Percentiles rank a stretch among this genome's conserved stretches.
phyloP scores from a whole-genome alignment of 345 rosid species.

The Murraya paniculata region DNA sequence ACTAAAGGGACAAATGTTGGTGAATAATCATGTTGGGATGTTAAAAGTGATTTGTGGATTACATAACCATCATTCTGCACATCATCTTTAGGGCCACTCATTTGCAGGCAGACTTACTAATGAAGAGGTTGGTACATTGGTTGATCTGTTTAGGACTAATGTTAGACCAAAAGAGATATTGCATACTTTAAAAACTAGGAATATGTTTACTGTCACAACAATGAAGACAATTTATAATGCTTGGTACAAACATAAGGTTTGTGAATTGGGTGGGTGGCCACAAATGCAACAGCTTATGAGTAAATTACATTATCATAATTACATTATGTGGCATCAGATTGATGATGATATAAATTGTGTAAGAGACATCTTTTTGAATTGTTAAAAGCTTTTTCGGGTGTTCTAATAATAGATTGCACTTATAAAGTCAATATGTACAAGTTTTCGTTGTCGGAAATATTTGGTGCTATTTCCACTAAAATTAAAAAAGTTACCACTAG shows the following conservation, averaged over 20 bases:
- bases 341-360: background rate
- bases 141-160: constrained; percentile 7
- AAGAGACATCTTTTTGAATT: background rate
- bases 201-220: constrained; percentile 6
- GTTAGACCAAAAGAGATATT: constrained; percentile 12
- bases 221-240: constrained; percentile 18
- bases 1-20: too few relatives aligned
- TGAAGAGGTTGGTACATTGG: constrained; percentile 6
- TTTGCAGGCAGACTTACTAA: constrained; percentile 12
- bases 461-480: constrained; percentile 3
- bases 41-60: too few relatives aligned
- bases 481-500: too few relatives aligned
- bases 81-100: too few relatives aligned
- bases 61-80: too few relatives aligned
- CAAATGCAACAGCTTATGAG: constrained; percentile 14
- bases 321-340: constrained; percentile 11
- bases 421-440: constrained; percentile 2
- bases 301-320: constrained; percentile 6
- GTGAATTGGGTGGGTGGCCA: background rate
- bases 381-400: constrained; percentile 1
- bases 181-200: background rate
- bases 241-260: constrained; percentile 8
- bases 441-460: constrained; percentile 3
- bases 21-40: too few relatives aligned
- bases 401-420: constrained; percentile 6